Percentiles rank a stretch among this genome's conserved stretches.
These are phyloP conservation scores for Phytophthora pini DNA, from an alignment of 352 stramenopile genomes.

Conservation along the genomic window DNA sequence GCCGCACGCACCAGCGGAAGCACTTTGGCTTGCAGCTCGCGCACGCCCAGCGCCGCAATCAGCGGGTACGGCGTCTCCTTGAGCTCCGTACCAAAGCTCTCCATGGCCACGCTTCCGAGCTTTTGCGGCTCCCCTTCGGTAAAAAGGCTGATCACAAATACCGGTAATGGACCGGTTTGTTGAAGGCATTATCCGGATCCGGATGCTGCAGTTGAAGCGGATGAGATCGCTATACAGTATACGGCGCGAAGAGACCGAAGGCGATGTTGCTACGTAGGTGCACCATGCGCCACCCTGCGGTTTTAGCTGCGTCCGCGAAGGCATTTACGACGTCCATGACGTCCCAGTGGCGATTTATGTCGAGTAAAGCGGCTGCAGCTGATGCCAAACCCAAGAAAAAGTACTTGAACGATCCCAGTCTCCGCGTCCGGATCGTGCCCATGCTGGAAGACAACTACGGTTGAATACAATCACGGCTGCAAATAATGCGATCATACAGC, in stretches of 20 bases:
- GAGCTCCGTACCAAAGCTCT: slow-evolving; percentile 84
- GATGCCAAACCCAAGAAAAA: slow-evolving; percentile 51
- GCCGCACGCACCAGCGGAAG: slow-evolving; percentile 66
- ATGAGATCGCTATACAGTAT: not conserved
- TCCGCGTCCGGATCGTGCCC: slow-evolving; percentile 81
- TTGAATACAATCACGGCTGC: slow-evolving; percentile 16
- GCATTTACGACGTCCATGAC: not conserved
- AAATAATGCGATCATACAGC: not conserved
- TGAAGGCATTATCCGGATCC: not conserved
- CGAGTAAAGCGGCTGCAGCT: not conserved
- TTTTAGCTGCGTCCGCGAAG: not conserved
- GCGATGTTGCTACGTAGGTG: slow-evolving; percentile 10
- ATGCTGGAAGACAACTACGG: slow-evolving; percentile 90
- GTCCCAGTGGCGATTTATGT: slow-evolving; percentile 5
- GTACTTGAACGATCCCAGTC: slow-evolving; percentile 74
- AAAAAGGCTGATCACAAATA: not conserved
- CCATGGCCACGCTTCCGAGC: slow-evolving; percentile 52
- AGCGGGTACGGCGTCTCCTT: slow-evolving; percentile 90
- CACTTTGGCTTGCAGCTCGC: slow-evolving; percentile 79
- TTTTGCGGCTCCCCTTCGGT: slow-evolving; percentile 10
- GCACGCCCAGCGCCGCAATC: slow-evolving; percentile 77
- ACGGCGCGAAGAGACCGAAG: not conserved
- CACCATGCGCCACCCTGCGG: slow-evolving; percentile 10
- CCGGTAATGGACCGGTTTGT: not conserved
- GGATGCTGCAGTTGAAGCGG: not conserved